Evolutionary conservation across 805 yeast genomes (phyloP).

Genomic region (Ogataea pini): DNA sequence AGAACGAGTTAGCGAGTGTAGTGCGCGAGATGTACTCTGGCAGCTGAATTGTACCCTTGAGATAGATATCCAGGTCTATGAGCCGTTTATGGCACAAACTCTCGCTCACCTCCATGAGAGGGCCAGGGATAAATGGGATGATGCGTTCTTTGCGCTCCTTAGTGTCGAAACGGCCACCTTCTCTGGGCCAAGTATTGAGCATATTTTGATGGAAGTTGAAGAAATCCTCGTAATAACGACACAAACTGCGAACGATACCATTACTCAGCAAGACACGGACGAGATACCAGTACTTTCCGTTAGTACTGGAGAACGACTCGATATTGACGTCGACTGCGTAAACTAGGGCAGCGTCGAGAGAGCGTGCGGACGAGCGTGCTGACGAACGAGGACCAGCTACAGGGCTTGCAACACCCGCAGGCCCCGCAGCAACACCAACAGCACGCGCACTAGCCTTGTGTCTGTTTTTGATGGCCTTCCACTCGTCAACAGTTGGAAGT

Average conservation of each 20-base stretch:
- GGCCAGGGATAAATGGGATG: slow-evolving; percentile 95
- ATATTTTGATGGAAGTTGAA: slow-evolving; percentile 88
- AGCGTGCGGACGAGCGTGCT: slow-evolving; percentile 17
- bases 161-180: slow-evolving; percentile 79
- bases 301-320: slow-evolving; percentile 75
- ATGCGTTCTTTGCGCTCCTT: slow-evolving; percentile 77
- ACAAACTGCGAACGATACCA: slow-evolving; percentile 69
- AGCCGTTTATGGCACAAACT: slow-evolving; percentile 54
- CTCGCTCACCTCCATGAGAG: slow-evolving; percentile 87
- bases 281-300: slow-evolving; percentile 87
- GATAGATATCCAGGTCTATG: slow-evolving; percentile 53
- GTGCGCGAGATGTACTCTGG: slow-evolving; percentile 78
- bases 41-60: slow-evolving; percentile 58
- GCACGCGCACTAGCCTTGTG: slow-evolving; percentile 81
- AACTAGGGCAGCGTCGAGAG: slow-evolving; percentile 16
- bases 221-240: slow-evolving; percentile 93
- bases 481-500: slow-evolving; percentile 91
- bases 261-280: slow-evolving; percentile 65
- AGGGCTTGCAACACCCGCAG: background rate
- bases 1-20: slow-evolving; percentile 66
- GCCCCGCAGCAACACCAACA: slow-evolving; percentile 29
- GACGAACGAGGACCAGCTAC: too few species aligned
- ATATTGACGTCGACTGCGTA: slow-evolving; percentile 67
- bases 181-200: slow-evolving; percentile 82
- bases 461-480: slow-evolving; percentile 89